Conservation (phyloP, 1,284 basidiomycete species). For the Polyporus tsugae region DNA sequence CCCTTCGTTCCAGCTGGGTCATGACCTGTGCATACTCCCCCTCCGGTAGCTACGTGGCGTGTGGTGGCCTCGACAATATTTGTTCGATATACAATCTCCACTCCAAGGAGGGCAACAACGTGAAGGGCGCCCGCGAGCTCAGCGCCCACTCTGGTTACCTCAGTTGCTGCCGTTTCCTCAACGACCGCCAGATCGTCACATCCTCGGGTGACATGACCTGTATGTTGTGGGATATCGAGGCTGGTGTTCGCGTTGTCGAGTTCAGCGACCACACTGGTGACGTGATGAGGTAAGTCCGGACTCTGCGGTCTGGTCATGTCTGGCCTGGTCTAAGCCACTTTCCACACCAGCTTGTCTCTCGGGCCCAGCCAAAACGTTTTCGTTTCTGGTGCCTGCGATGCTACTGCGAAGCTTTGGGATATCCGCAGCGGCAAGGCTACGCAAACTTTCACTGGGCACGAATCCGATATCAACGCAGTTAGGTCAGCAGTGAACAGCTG, state of each 20-base stretch:
- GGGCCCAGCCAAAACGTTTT: conserved; percentile 96
- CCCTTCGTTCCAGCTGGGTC: conserved; percentile 97
- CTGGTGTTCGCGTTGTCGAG: conserved; percentile 93
- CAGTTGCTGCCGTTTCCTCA: conserved; percentile 97
- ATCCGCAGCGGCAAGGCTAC: conserved; percentile 96
- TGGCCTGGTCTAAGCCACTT: neutral
- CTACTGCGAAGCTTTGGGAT: conserved; percentile 98
- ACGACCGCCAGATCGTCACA: conserved; percentile 97
- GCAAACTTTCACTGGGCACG: conserved; percentile 98
- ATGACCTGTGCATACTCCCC: conserved; percentile 99
- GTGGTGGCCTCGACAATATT: conserved; percentile 98
- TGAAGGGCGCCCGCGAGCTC: conserved; percentile 88
- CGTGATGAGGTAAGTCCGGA: conserved; percentile 88
- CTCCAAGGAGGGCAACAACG: conserved; percentile 73
- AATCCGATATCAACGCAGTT: conserved; percentile 99
- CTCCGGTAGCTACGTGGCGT: conserved; percentile 96
- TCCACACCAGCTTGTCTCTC: conserved; percentile 81
- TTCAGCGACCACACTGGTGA: conserved; percentile 99
- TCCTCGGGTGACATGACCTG: conserved; percentile 99
- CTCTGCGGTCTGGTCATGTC: conserved; percentile 27
- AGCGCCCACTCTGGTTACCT: conserved; percentile 98
- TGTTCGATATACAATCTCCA: conserved; percentile 97
- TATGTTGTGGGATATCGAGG: conserved; percentile 99
- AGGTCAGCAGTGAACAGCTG: conserved; percentile 67
- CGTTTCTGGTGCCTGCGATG: conserved; percentile 98